phyloP scores from a whole-genome alignment of 2,329 filamentous ascomycete genomes.

The Amauroascus niger region DNA sequence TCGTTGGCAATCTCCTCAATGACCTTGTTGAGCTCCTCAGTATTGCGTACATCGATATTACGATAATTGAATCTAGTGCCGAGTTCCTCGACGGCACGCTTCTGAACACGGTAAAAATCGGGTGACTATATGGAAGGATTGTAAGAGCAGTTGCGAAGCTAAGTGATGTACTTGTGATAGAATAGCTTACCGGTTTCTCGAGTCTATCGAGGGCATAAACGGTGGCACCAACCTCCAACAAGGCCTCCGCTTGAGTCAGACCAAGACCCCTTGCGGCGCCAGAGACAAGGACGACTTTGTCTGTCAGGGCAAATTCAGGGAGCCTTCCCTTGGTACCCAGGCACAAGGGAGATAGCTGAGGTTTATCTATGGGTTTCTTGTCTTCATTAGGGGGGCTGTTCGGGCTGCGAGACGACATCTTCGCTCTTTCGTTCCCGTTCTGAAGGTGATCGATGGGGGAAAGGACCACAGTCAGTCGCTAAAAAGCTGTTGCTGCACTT shows the following conservation, averaged over 20 bases:
- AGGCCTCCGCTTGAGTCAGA: constrained; percentile 61
- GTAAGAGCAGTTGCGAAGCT: not conserved
- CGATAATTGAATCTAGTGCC: constrained; percentile 62
- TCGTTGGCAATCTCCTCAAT: constrained; percentile 59
- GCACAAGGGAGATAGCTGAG: not conserved
- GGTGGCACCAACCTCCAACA: constrained; percentile 64
- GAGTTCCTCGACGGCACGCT: constrained; percentile 54
- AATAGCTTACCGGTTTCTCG: constrained; percentile 18
- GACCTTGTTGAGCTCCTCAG: constrained; percentile 55
- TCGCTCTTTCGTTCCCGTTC: not conserved
- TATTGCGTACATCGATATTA: constrained; percentile 69
- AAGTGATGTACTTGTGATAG: no score
- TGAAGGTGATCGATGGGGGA: not conserved
- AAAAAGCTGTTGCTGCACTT: not conserved
- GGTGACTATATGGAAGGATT: constrained; percentile 30
- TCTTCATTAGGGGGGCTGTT: constrained; percentile 23
- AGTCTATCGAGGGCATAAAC: constrained; percentile 31
- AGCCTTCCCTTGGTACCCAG: constrained; percentile 32
- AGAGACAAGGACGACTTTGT: constrained; percentile 61
- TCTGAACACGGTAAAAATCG: constrained; percentile 56
- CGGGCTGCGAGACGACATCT: constrained; percentile 10
- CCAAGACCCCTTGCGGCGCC: constrained; percentile 64
- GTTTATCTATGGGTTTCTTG: constrained; percentile 17
- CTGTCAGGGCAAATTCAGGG: constrained; percentile 65
- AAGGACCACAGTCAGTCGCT: no score